Conservation (phyloP, 2,329 filamentous ascomycete genomes). For the Neofusicoccum umdonicola region DNA sequence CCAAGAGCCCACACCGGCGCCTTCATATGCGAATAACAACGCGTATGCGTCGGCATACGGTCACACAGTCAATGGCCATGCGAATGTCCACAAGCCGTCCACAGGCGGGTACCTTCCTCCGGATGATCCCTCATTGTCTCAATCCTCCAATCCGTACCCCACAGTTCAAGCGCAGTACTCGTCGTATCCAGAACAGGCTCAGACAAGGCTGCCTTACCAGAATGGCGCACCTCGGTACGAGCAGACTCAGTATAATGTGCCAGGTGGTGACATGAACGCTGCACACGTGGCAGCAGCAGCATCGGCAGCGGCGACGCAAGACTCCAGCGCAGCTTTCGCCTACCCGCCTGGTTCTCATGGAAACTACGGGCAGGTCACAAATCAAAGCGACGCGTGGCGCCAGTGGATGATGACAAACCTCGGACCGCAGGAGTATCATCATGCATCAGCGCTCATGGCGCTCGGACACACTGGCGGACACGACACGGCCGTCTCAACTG, state of each 20-base stretch:
- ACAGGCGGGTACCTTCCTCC: not conserved
- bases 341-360: conserved; percentile 21
- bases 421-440: conserved; percentile 26
- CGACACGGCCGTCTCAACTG: not conserved
- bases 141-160: conserved; percentile 26
- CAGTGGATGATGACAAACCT: conserved; percentile 35
- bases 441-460: conserved; percentile 39
- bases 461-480: conserved; percentile 20
- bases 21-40: conserved; percentile 16
- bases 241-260: conserved; percentile 27
- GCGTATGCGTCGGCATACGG: not conserved
- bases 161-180: conserved; percentile 22
- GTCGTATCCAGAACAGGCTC: conserved; percentile 28
- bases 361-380: conserved; percentile 23
- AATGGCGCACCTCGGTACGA: conserved; percentile 27
- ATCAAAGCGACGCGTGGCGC: conserved; percentile 32
- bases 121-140: conserved; percentile 14
- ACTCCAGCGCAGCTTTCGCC: conserved; percentile 26
- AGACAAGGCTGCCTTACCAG: conserved; percentile 24
- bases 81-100: not conserved
- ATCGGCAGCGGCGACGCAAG: conserved; percentile 23
- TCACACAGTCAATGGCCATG: not conserved
- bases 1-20: conserved; percentile 22
- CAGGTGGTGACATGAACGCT: conserved; percentile 25
- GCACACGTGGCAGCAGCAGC: conserved; percentile 29